Conservation (phyloP, 2,329 filamentous ascomycete species). For the Pseudomassariella vexata region DNA sequence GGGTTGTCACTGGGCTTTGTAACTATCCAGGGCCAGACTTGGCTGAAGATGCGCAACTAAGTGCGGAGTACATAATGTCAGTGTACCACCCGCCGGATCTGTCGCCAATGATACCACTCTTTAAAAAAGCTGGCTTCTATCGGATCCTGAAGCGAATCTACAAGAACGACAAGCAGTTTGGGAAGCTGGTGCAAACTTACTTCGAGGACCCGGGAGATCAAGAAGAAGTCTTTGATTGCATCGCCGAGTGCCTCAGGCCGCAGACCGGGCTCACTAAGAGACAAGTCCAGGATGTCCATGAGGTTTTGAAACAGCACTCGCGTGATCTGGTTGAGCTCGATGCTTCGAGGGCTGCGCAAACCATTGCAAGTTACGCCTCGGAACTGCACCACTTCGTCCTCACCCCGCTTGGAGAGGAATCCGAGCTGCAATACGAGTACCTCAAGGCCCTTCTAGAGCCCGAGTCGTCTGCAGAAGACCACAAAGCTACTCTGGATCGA, state of each 20-base stretch:
- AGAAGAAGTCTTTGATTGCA: constrained; percentile 70
- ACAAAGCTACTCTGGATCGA: constrained; percentile 35
- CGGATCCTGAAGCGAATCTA: constrained; percentile 89
- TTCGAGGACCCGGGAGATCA: constrained; percentile 80
- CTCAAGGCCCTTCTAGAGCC: constrained; percentile 71
- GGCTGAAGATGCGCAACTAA: constrained; percentile 92
- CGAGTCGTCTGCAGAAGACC: constrained; percentile 25
- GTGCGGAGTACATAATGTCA: constrained; percentile 89
- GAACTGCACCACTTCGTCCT: constrained; percentile 64
- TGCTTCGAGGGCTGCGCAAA: constrained; percentile 57
- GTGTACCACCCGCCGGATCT: constrained; percentile 87
- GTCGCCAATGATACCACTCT: constrained; percentile 66
- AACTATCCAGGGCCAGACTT: constrained; percentile 75
- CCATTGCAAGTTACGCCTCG: constrained; percentile 54
- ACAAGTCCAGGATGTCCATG: constrained; percentile 66
- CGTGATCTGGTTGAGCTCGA: constrained; percentile 62
- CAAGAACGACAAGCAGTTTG: constrained; percentile 71
- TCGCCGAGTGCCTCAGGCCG: constrained; percentile 67
- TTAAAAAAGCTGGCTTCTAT: constrained; percentile 78
- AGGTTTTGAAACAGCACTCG: constrained; percentile 60
- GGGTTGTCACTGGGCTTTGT: constrained; percentile 77
- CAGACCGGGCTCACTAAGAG: constrained; percentile 59
- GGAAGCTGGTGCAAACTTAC: constrained; percentile 71
- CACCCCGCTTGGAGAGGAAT: constrained; percentile 52
- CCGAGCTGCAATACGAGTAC: constrained; percentile 68